A percentile compares a stretch with the other conserved stretches of the same genome.
Conservation (phyloP, 441 rosid species). For the Croton laevigatus region DNA sequence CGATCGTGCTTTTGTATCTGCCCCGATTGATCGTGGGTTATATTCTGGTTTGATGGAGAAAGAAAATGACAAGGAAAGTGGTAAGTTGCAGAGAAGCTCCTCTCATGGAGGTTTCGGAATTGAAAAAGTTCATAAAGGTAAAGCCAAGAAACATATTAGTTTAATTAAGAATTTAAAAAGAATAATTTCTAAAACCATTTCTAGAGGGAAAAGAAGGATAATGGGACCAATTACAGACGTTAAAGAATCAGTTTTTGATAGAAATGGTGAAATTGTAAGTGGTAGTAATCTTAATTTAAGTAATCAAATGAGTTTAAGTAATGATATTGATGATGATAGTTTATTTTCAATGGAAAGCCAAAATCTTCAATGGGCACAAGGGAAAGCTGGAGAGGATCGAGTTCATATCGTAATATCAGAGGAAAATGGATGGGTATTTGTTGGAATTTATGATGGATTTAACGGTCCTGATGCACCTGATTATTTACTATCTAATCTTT, state of each 20-base stretch:
- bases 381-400: conserved; percentile 57
- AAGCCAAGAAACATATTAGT: conserved; percentile 23
- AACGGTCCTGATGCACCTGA: conserved; percentile 58
- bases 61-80: conserved; percentile 22
- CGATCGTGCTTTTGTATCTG: conserved; percentile 57
- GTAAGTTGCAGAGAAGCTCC: conserved; percentile 34
- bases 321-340: conserved; percentile 40
- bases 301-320: conserved; percentile 34
- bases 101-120: conserved; percentile 32
- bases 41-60: conserved; percentile 53
- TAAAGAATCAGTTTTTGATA: conserved; percentile 49
- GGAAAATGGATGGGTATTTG: conserved; percentile 48
- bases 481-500: conserved; percentile 40
- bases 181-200: conserved; percentile 32
- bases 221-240: conserved; percentile 49
- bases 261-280: conserved; percentile 19
- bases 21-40: conserved; percentile 62
- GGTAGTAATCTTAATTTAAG: conserved; percentile 28
- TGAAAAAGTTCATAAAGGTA: conserved; percentile 22
- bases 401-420: conserved; percentile 49
- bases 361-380: conserved; percentile 55
- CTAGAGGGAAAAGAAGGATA: conserved; percentile 49
- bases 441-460: conserved; percentile 50
- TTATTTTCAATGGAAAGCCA: conserved; percentile 34
- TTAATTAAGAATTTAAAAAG: conserved; percentile 32